phyloP scores from a whole-genome alignment of 75 land plant species.

The Pinus albicaulis region DNA sequence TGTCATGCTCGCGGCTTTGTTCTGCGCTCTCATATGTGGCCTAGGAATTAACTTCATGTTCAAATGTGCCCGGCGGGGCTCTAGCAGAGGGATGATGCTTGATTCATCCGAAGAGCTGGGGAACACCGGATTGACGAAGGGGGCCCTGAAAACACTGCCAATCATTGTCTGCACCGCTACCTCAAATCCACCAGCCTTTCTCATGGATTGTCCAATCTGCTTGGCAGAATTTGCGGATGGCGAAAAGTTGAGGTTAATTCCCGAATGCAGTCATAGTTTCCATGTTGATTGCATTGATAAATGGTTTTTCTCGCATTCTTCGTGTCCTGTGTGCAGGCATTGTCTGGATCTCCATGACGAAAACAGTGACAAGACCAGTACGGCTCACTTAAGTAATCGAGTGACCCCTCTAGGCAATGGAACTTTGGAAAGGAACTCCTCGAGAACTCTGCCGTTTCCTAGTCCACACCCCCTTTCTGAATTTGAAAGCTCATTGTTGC shows the following conservation, averaged over 20 bases:
- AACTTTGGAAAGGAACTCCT: too few species aligned
- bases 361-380: too few species aligned
- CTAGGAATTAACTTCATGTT: slow-evolving; percentile 11
- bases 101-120: slow-evolving; percentile 9
- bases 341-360: not conserved
- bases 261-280: slow-evolving; percentile 50
- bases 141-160: slow-evolving; percentile 27
- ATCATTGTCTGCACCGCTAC: slow-evolving; percentile 12
- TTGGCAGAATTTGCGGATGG: slow-evolving; percentile 35
- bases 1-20: slow-evolving; percentile 17
- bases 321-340: slow-evolving; percentile 58
- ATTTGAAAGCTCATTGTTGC: too few species aligned
- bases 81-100: not conserved
- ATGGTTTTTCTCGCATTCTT: slow-evolving; percentile 45
- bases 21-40: slow-evolving; percentile 18
- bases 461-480: too few species aligned
- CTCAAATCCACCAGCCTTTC: not conserved
- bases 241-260: slow-evolving; percentile 28
- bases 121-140: slow-evolving; percentile 28
- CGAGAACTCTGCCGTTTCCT: too few species aligned
- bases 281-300: slow-evolving; percentile 53
- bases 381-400: too few species aligned
- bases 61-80: slow-evolving; percentile 2
- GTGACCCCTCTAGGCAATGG: too few species aligned
- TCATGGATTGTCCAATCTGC: slow-evolving; percentile 50